Percentiles rank a stretch among this genome's conserved stretches.
Conservation (phyloP, 1,139 yeast species). For the Debaryomyces sp. region DNA sequence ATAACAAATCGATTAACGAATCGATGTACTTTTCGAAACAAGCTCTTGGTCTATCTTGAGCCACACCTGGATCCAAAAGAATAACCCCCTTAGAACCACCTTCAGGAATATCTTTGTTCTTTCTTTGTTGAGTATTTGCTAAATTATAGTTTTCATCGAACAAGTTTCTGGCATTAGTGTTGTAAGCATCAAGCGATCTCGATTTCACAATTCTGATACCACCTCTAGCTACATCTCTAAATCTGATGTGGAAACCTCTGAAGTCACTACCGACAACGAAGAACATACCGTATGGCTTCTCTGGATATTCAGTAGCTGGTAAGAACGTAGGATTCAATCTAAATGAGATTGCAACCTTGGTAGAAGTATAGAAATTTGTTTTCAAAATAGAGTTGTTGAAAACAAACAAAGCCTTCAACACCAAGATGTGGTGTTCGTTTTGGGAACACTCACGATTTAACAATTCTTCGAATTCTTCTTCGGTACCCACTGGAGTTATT, state of each 20-base stretch:
- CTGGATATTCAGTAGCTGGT: constrained; percentile 86
- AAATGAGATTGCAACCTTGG: constrained; percentile 94
- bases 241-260: constrained; percentile 96
- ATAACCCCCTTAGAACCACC: constrained; percentile 99
- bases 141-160: constrained; percentile 96
- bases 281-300: constrained; percentile 92
- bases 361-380: constrained; percentile 91
- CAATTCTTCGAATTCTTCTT: constrained; percentile 71
- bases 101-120: constrained; percentile 98
- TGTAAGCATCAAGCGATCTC: constrained; percentile 82
- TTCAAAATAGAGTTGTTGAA: constrained; percentile 88
- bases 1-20: constrained; percentile 81
- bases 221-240: constrained; percentile 97
- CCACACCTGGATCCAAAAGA: constrained; percentile 75
- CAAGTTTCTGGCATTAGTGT: constrained; percentile 81
- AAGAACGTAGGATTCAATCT: constrained; percentile 85
- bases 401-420: constrained; percentile 76
- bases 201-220: constrained; percentile 96
- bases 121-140: constrained; percentile 95
- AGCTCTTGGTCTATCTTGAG: constrained; percentile 80
- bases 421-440: constrained; percentile 77
- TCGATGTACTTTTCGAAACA: constrained; percentile 94
- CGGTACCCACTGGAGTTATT: constrained; percentile 73
- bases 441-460: constrained; percentile 76
- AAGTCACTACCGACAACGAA: constrained; percentile 95